Evolutionary conservation across 257 asterid species (phyloP).

Genomic region (Gynochthodes officinalis): DNA sequence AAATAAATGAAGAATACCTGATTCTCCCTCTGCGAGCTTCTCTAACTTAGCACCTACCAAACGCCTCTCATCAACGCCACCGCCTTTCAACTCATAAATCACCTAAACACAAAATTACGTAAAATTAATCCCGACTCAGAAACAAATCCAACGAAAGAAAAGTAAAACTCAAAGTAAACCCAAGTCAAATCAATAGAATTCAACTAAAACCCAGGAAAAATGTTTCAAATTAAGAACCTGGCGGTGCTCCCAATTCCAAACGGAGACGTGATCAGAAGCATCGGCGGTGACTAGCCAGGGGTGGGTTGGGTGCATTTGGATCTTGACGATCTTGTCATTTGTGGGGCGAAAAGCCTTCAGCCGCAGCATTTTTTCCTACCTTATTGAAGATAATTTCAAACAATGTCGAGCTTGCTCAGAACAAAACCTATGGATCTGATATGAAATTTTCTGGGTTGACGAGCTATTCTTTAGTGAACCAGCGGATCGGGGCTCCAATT

Average conservation of each 20-base stretch:
- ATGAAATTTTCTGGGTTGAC: neutral
- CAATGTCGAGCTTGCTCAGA: constrained; percentile 6
- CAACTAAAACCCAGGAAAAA: neutral
- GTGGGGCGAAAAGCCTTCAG: constrained; percentile 91
- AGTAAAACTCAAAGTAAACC: neutral
- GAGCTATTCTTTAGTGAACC: neutral
- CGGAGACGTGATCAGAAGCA: constrained; percentile 98
- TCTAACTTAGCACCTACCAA: constrained; percentile 97
- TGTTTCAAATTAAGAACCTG: constrained; percentile 47
- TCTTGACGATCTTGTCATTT: constrained; percentile 90
- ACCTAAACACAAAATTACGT: constrained; percentile 38
- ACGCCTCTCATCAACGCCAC: constrained; percentile 98
- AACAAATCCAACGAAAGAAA: neutral
- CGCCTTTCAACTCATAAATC: constrained; percentile 95
- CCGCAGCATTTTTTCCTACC: constrained; percentile 49
- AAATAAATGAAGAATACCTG: constrained; percentile 37
- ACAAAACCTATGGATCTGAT: constrained; percentile 19
- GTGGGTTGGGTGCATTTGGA: constrained; percentile 97
- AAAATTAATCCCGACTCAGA: neutral
- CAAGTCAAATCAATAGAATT: neutral
- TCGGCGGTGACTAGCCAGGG: constrained; percentile 99
- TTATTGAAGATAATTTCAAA: neutral
- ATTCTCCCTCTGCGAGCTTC: constrained; percentile 96
- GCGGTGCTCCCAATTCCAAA: constrained; percentile 99
- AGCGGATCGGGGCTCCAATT: constrained; percentile 6